A percentile compares a stretch with the other conserved stretches of the same genome.
These are phyloP conservation scores for Taphrina communis DNA, from an alignment of 1,139 yeast species.

Conservation along the genomic window DNA sequence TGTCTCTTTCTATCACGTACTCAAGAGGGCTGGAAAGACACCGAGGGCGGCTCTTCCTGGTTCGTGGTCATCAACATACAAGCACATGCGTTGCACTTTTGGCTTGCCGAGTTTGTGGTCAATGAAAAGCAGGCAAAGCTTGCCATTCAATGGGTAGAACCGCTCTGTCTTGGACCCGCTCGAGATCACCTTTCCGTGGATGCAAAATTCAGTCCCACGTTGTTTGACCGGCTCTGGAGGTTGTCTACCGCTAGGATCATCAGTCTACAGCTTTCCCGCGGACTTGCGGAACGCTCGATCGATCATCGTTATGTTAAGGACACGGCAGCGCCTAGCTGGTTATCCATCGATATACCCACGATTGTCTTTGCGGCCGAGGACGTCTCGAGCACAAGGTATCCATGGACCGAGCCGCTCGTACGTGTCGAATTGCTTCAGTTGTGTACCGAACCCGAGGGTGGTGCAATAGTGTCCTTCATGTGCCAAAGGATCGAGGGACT, in stretches of 20 bases:
- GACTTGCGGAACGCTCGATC: slow-evolving; percentile 32
- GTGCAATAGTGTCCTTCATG: slow-evolving; percentile 9
- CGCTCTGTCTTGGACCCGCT: not conserved
- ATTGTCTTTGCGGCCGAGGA: slow-evolving; percentile 31
- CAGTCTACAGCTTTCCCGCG: slow-evolving; percentile 39
- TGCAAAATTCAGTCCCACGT: not conserved
- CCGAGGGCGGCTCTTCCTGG: slow-evolving; percentile 28
- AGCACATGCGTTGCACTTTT: not conserved
- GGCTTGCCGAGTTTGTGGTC: slow-evolving; percentile 17
- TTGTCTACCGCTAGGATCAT: slow-evolving; percentile 37
- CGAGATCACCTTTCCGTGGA: slow-evolving; percentile 10
- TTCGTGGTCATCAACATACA: slow-evolving; percentile 28
- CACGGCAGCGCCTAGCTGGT: slow-evolving; percentile 5
- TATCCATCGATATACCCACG: slow-evolving; percentile 13
- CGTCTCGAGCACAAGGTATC: slow-evolving; percentile 3
- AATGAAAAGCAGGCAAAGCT: slow-evolving; percentile 20
- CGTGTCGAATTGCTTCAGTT: slow-evolving; percentile 8
- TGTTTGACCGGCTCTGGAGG: slow-evolving; percentile 35
- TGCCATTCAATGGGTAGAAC: slow-evolving; percentile 21
- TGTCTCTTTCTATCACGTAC: slow-evolving; percentile 37
- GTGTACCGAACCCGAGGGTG: slow-evolving; percentile 13
- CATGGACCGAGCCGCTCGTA: slow-evolving; percentile 28
- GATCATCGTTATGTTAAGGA: slow-evolving; percentile 24
- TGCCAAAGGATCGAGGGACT: not conserved
- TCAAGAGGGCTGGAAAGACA: slow-evolving; percentile 39